Evolutionary conservation across 208 protist genomes (phyloP).

Genomic region (Strigomonas culicis): DNA sequence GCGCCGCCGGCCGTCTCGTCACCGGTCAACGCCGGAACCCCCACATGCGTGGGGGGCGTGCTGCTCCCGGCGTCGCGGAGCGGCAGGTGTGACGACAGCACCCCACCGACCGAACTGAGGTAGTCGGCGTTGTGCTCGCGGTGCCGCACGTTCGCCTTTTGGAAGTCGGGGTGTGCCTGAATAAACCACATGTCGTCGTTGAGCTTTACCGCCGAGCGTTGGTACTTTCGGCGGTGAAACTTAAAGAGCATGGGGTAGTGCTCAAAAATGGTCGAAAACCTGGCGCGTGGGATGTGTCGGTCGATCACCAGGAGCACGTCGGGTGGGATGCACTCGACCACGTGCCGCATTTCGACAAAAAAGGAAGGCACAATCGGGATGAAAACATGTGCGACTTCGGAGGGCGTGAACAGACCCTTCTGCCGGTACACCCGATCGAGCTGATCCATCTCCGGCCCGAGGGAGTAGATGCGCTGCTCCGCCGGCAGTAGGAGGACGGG

Average conservation of each 20-base stretch:
- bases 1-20: not conserved
- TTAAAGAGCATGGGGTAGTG: conserved; percentile 85
- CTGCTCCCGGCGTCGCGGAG: not conserved
- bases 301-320: conserved; percentile 38
- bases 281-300: conserved; percentile 8
- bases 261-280: conserved; percentile 33
- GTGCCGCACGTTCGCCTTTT: conserved; percentile 43
- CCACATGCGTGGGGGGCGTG: not conserved
- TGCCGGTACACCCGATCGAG: conserved; percentile 55
- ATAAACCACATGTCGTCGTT: conserved; percentile 79
- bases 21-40: not conserved
- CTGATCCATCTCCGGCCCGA: conserved; percentile 52
- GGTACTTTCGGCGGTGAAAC: conserved; percentile 26
- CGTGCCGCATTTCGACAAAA: conserved; percentile 60
- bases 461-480: conserved; percentile 36
- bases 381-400: conserved; percentile 73
- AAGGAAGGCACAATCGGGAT: conserved; percentile 70
- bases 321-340: conserved; percentile 39
- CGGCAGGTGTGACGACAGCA: conserved; percentile 22
- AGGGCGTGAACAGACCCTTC: conserved; percentile 62
- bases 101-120: conserved; percentile 33
- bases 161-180: conserved; percentile 60
- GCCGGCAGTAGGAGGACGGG: conserved; percentile 44
- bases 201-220: conserved; percentile 52
- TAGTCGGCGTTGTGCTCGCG: conserved; percentile 44